Base-by-base conservation (phyloP, 1,139 yeast genomes). In the Lodderomyces elongisporus region DNA sequence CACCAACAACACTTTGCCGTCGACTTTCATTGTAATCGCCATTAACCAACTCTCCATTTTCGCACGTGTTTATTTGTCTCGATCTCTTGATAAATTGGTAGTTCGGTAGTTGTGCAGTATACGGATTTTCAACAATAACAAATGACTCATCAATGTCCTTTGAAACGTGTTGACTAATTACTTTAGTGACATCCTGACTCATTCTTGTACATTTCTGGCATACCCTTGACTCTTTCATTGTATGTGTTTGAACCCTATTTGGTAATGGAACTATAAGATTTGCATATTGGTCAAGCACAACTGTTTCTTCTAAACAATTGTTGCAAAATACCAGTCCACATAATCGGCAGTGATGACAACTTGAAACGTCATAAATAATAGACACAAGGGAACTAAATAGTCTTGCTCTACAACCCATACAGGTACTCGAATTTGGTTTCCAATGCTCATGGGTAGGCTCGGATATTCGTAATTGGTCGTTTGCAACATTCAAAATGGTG, bases 361-460 rank as follows among this genome's bases (percentile, higher is more conserved):
- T 36, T 12, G 38, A 30, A 7, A 23, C 32, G 31, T 41, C 38
- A 28, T 39, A 40, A 6, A 41, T 20, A 17, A 40, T 27, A 2
- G 42, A 28, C 10, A 41, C 25, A 9, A 41, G 53, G 28, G 64
- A 52, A 32, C 51, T 56, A 15, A 64, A 60, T 43, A 67, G 64
- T 5, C 54, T 47, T 25, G 52, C 56, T 39, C 64, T 62, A 43
- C 73, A 67, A 40, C 58, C 59, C 66, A 62, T 62, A 46, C 74
- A 67, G 41, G 62, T 61, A 36, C 56, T 55, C 16, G 69, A 52
- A 30, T 48, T 58, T 5, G 70, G 62, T 42, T 60, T 60, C 74
- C 74, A 67, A 49, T 67, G 74, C 8, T 39, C 44, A 34, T 57
- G 70, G 3, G 66, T 61, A 12, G 73, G 73, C 40, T 62, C 70